Conservation (phyloP, 164 flowering plant genomes). For the Macadamia integrifolia region DNA sequence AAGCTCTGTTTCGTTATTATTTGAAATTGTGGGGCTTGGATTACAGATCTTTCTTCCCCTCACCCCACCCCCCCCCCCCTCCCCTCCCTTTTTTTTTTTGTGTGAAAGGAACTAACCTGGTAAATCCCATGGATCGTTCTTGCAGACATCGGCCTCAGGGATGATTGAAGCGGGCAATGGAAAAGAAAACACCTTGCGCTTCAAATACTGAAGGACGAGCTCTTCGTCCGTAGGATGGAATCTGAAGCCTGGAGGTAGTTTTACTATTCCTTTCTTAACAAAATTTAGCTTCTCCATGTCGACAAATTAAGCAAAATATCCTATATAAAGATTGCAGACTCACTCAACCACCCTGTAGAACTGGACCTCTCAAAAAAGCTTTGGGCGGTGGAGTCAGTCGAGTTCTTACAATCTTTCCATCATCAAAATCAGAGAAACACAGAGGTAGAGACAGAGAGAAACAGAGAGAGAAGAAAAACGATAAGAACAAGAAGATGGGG, state of each 20-base stretch:
- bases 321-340: too few species aligned
- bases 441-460: too few species aligned
- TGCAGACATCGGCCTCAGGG: constrained; percentile 2
- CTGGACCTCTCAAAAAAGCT: background rate
- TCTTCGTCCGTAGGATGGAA: constrained; percentile 8
- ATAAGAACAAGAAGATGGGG: background rate
- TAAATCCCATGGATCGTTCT: constrained; percentile 8
- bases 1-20: too few species aligned
- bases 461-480: background rate
- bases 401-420: background rate
- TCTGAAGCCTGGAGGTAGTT: background rate
- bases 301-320: background rate
- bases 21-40: too few species aligned
- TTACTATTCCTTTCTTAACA: background rate
- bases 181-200: background rate
- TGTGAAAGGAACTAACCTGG: constrained; percentile 2
- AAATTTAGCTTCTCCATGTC: constrained; percentile 2
- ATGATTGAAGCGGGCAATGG: constrained; percentile 2
- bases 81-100: too few species aligned
- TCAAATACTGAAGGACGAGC: background rate
- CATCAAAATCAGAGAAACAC: too few species aligned
- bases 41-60: too few species aligned
- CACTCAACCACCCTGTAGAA: too few species aligned
- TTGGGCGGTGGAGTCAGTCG: background rate
- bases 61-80: too few species aligned